phyloP scores from a whole-genome alignment of 805 yeast genomes.

The Zygosaccharomyces lentus region DNA sequence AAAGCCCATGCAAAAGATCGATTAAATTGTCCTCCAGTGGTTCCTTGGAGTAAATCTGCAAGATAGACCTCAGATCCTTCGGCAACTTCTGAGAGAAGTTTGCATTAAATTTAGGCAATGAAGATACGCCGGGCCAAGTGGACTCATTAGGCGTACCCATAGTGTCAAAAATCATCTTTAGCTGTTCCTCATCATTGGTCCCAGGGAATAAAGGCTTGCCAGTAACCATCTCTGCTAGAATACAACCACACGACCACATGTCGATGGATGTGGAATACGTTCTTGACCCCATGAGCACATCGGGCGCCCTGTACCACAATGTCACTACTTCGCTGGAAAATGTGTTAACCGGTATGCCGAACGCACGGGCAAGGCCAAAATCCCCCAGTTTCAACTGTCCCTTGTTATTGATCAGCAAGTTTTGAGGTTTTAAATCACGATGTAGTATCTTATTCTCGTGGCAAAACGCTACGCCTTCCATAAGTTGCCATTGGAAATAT shows the following conservation, averaged over 20 bases:
- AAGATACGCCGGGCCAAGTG: conserved; percentile 89
- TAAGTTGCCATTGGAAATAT: conserved; percentile 85
- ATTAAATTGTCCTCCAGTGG: conserved; percentile 29
- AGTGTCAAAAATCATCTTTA: conserved; percentile 84
- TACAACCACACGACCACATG: conserved; percentile 98
- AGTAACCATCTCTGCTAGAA: conserved; percentile 96
- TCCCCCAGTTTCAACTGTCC: conserved; percentile 89
- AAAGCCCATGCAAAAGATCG: conserved; percentile 35
- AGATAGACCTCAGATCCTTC: conserved; percentile 48
- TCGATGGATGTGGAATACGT: conserved; percentile 98
- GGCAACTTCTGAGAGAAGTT: conserved; percentile 89
- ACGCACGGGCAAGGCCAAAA: conserved; percentile 94
- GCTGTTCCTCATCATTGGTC: conserved; percentile 95
- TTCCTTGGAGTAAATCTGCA: conserved; percentile 30
- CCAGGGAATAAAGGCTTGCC: conserved; percentile 96
- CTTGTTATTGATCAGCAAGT: conserved; percentile 87
- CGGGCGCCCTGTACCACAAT: conserved; percentile 96
- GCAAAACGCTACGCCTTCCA: conserved; percentile 88
- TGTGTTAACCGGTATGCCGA: conserved; percentile 94
- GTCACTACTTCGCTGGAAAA: conserved; percentile 98
- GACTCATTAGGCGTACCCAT: conserved; percentile 94
- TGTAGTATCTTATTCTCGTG: conserved; percentile 93
- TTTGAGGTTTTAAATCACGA: conserved; percentile 95
- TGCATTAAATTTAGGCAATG: conserved; percentile 87
- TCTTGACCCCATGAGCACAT: conserved; percentile 89